These are phyloP conservation scores for Luvunga scandens DNA, from an alignment of 345 rosid genomes.

Conservation along the genomic window DNA sequence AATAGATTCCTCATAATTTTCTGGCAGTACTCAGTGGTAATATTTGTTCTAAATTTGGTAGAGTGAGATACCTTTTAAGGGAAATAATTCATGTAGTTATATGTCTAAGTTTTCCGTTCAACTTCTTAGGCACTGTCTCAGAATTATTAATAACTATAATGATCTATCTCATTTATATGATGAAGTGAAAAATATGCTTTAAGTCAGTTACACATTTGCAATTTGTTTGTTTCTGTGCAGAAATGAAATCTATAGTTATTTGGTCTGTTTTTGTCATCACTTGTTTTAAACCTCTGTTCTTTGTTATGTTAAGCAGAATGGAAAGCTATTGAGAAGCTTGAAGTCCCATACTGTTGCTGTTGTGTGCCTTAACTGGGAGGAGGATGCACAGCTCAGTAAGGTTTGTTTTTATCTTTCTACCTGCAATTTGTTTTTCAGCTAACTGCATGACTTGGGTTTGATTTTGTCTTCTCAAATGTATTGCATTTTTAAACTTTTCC, in stretches of 20 bases:
- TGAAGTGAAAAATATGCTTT: not conserved
- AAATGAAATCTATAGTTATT: not conserved
- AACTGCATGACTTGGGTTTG: not conserved
- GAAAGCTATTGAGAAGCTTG: conserved; percentile 70
- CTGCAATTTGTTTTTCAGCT: not conserved
- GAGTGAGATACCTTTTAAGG: not conserved
- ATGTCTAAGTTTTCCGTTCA: not conserved
- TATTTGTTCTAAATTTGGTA: not conserved
- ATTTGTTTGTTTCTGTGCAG: not conserved
- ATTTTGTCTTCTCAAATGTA: not conserved
- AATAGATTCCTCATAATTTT: not conserved
- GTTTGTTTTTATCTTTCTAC: conserved; percentile 32
- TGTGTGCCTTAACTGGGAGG: conserved; percentile 85
- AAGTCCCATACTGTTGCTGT: conserved; percentile 75
- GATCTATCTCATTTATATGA: not conserved
- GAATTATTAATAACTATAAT: not conserved
- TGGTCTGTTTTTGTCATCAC: not conserved
- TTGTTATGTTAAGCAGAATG: conserved; percentile 50
- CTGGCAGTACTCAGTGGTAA: too few species aligned
- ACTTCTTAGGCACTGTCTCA: not conserved
- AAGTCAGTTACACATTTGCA: not conserved
- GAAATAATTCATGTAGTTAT: not conserved
- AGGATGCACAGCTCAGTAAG: conserved; percentile 47
- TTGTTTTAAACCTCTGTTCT: not conserved
- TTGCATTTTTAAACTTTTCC: conserved; percentile 3